Conservation (phyloP, 1,284 basidiomycete species). For the Ganoderma resinaceum region DNA sequence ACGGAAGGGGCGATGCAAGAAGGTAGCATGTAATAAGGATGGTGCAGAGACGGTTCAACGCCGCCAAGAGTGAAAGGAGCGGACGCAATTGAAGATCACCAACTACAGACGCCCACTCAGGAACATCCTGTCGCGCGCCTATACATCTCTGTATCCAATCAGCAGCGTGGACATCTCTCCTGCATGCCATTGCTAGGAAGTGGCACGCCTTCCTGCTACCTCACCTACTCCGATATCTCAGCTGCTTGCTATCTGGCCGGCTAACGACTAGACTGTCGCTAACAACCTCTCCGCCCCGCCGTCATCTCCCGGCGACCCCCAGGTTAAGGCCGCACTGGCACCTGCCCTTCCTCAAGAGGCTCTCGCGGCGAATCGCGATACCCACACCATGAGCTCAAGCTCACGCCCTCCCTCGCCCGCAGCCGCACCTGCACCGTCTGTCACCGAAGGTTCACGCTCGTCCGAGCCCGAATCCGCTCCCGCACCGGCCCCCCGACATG, state of each 20-base stretch:
- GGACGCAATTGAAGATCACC: too few relatives aligned
- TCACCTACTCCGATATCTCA: neutral
- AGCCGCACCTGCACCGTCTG: neutral
- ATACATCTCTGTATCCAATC: neutral
- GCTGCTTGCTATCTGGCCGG: neutral
- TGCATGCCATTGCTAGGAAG: neutral
- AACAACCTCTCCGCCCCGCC: neutral
- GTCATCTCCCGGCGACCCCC: neutral
- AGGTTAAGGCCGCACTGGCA: neutral
- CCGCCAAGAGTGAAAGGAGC: neutral
- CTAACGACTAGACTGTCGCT: neutral
- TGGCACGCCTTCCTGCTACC: neutral
- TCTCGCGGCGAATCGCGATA: neutral
- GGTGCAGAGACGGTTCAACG: neutral
- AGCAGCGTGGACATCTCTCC: neutral
- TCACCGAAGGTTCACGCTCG: neutral
- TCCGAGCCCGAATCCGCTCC: slow-evolving; percentile 1
- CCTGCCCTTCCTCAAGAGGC: neutral
- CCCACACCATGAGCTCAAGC: slow-evolving; percentile 9
- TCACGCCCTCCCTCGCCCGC: slow-evolving; percentile 11
- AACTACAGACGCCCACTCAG: neutral
- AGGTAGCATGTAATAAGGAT: neutral
- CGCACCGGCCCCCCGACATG: slow-evolving; percentile 15
- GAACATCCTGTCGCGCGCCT: neutral
- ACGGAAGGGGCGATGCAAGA: neutral